These are phyloP conservation scores for Astragalus membranaceus DNA, from an alignment of 306 rosid species.

Conservation along the genomic window DNA sequence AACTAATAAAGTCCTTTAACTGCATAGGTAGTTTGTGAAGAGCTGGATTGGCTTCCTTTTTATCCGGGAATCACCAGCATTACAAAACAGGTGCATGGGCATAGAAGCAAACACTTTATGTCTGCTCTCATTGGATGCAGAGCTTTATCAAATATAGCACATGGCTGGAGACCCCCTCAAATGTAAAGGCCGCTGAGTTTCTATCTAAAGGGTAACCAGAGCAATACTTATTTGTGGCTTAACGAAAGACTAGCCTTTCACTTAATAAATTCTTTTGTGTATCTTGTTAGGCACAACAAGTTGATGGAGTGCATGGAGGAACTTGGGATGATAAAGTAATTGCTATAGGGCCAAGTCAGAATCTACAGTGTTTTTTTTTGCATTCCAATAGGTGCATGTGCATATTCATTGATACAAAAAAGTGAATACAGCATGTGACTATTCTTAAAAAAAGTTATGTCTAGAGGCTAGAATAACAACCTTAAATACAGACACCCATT, in stretches of 20 bases:
- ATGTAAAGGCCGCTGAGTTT: slow-evolving; percentile 86
- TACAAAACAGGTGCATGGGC: too few species aligned
- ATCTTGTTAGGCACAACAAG: slow-evolving; percentile 63
- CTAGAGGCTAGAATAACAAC: slow-evolving; percentile 3
- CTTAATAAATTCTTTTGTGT: not conserved
- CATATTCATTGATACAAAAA: not conserved
- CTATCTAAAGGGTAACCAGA: slow-evolving; percentile 80
- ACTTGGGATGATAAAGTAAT: slow-evolving; percentile 64
- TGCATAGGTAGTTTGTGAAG: too few species aligned
- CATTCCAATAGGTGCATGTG: not conserved
- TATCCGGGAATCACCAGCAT: too few species aligned
- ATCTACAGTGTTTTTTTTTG: slow-evolving; percentile 6
- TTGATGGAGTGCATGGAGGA: slow-evolving; percentile 74
- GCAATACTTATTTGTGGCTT: slow-evolving; percentile 9
- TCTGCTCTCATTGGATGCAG: too few species aligned
- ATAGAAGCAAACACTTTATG: too few species aligned
- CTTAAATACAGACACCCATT: not conserved
- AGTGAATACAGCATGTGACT: not conserved
- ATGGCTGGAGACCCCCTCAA: slow-evolving; percentile 88
- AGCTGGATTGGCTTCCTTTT: too few species aligned
- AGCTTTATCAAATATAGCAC: too few species aligned
- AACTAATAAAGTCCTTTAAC: too few species aligned
- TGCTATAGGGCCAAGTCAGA: slow-evolving; percentile 18
- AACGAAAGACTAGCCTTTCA: slow-evolving; percentile 22
- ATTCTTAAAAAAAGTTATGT: not conserved